Percentiles rank a stretch among this genome's conserved stretches.
These are phyloP conservation scores for Isoetes taiwanensis DNA, from an alignment of 75 land plant species.

Conservation along the genomic window DNA sequence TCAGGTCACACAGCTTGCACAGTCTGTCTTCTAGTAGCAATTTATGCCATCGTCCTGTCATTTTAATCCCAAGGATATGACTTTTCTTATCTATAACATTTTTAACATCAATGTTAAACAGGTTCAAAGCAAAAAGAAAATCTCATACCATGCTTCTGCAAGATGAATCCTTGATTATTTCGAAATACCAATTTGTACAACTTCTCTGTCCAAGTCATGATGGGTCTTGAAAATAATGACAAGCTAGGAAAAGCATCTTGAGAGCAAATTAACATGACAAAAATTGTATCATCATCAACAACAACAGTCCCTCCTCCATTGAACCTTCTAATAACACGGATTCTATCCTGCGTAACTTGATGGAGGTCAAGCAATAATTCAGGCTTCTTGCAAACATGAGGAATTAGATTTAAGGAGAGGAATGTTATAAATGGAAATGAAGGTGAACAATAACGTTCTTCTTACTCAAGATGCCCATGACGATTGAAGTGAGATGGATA, in stretches of 20 bases:
- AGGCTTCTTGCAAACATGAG: constrained; percentile 63
- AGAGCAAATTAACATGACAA: constrained; percentile 65
- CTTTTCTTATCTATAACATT: too few species aligned
- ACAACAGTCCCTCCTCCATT: constrained; percentile 81
- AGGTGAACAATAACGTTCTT: too few species aligned
- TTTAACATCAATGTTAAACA: too few species aligned
- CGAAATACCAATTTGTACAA: constrained; percentile 42
- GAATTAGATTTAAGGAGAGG: too few species aligned
- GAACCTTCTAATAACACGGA: constrained; percentile 67
- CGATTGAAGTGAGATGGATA: constrained; percentile 43
- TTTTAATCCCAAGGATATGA: too few species aligned
- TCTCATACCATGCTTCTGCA: constrained; percentile 71
- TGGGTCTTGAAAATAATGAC: constrained; percentile 50
- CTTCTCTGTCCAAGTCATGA: constrained; percentile 62
- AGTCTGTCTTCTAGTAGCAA: too few species aligned
- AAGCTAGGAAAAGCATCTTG: constrained; percentile 42
- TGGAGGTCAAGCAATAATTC: constrained; percentile 43
- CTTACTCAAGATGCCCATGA: constrained; percentile 78
- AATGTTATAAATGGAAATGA: too few species aligned
- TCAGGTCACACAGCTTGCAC: too few species aligned
- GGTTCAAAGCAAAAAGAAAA: too few species aligned
- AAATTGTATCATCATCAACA: constrained; percentile 60
- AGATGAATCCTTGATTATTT: constrained; percentile 35
- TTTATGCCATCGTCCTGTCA: too few species aligned
- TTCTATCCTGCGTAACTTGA: constrained; percentile 36